Percentiles rank a stretch among this genome's conserved stretches.
These are phyloP conservation scores for Aspergillus sp. DNA, from an alignment of 2,329 filamentous ascomycete genomes.

Conservation along the genomic window DNA sequence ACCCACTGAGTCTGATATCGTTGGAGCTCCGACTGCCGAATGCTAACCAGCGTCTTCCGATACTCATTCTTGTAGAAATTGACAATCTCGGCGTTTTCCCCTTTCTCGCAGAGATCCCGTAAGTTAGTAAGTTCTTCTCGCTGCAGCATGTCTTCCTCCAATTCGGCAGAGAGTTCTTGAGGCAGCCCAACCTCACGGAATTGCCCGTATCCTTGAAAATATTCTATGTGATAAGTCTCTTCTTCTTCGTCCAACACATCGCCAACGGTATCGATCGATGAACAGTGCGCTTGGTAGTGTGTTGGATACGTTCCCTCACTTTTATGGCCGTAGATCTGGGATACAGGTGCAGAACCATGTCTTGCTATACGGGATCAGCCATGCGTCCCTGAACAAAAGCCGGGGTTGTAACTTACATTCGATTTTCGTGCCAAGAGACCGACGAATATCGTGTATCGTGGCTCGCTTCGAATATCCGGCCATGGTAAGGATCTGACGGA, in stretches of 20 bases:
- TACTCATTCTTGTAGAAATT: too few species aligned
- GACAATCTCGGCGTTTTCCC: too few species aligned
- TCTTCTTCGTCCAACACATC: conserved; percentile 19
- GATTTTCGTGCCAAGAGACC: neutral
- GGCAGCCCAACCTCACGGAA: conserved; percentile 16
- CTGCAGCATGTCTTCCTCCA: conserved; percentile 15
- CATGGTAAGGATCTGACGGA: too few species aligned
- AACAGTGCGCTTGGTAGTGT: conserved; percentile 21
- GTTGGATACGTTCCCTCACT: conserved; percentile 16
- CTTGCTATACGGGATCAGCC: conserved; percentile 13
- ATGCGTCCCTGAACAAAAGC: neutral
- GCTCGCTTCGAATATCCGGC: too few species aligned
- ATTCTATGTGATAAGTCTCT: conserved; percentile 18
- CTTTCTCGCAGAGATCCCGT: neutral
- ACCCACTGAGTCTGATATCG: neutral
- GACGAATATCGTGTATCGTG: too few species aligned
- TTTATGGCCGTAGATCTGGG: conserved; percentile 20
- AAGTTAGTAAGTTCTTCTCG: neutral
- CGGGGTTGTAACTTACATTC: neutral
- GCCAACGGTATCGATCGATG: conserved; percentile 20
- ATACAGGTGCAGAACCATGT: conserved; percentile 21
- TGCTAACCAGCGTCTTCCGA: too few species aligned
- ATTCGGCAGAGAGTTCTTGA: conserved; percentile 13
- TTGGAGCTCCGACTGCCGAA: too few species aligned
- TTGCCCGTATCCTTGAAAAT: conserved; percentile 14